Evolutionary conservation across 768 basidiomycete species (phyloP), one percentile per base, ranked within the genome.

Genomic region (Rhodotorula paludigena): DNA sequence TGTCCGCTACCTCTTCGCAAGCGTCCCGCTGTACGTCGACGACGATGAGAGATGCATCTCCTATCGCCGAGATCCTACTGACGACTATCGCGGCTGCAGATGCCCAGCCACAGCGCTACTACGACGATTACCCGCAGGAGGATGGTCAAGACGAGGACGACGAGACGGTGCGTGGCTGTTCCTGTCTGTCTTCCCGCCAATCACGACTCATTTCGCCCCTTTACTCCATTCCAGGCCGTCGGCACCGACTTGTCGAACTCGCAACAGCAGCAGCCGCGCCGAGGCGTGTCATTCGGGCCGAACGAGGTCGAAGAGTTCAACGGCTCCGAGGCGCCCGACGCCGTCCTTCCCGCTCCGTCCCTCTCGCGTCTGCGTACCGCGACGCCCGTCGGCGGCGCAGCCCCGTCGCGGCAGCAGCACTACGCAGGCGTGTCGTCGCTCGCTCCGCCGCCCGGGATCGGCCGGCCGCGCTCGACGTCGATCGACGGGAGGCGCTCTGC

Each of bases 241-340:
- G 67, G 52, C 0, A 68, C 67, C 23, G 67, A 68, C 42, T 57
- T 68, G 25, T 68, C 67, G 28, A 3, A n/a, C 2, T 28, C 45
- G 21, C 62, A 36, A 5, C 42, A 45, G n/a, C 62, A 53, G 1
- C n/a, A 18, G 0, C 15, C 48, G 10, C 12, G 58, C 1, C 57
- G 66, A 6, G 42, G 48, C 6, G 67, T 68, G 5, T 45, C 58
- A 16, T 68, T 68, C 28, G 67, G 67, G 14, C 38, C 52, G 52
- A 68, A 68, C 67, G 62, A 59, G 33, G 52, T 61, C 28, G 67
- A 68, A 32, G 61, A 63, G 47, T 68, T 68, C 47, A 54, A 68
- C 47, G 67, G 61, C 15, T 28, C 23, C 39, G 67, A 68, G 16
- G 67, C 67, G 25, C 67, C 67, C 14, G 67, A 63, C 0, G 62